phyloP scores from a whole-genome alignment of 768 basidiomycete genomes.

The Suillus fuscotomentosus region DNA sequence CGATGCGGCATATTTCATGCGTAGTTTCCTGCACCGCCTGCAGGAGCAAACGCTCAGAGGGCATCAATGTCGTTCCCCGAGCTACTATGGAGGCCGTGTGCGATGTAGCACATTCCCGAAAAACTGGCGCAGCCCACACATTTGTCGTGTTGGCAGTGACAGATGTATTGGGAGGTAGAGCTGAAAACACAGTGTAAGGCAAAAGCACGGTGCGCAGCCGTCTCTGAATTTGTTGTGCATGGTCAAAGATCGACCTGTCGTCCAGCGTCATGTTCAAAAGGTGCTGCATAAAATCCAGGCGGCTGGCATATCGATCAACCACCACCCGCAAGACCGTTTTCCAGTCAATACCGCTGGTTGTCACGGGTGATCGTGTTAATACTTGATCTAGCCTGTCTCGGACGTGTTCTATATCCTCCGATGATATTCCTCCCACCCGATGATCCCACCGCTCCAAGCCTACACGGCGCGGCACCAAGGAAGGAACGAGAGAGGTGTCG shows the following conservation, averaged over 20 bases:
- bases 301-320: too few relatives aligned
- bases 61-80: constrained; percentile 3
- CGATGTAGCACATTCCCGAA: constrained; percentile 9
- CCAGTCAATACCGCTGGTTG: constrained; percentile 16
- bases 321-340: too few relatives aligned
- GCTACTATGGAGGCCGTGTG: constrained; percentile 9
- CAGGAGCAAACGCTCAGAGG: constrained; percentile 12
- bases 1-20: constrained; percentile 17
- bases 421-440: constrained; percentile 14
- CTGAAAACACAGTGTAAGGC: constrained; percentile 8
- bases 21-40: not conserved
- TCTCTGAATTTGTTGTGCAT: constrained; percentile 8
- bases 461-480: constrained; percentile 12
- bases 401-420: constrained; percentile 9
- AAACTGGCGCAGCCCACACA: constrained; percentile 11
- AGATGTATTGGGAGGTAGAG: not conserved
- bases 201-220: constrained; percentile 20
- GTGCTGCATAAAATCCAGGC: too few relatives aligned
- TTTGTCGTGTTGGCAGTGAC: not conserved
- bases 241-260: not conserved
- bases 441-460: constrained; percentile 23
- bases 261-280: too few relatives aligned
- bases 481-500: constrained; percentile 21
- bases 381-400: constrained; percentile 9
- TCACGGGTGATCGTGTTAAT: constrained; percentile 2